Percentiles rank a stretch among this genome's conserved stretches.
Evolutionary conservation across 1,284 basidiomycete species (phyloP).

Genomic region (Peniophora sp.): DNA sequence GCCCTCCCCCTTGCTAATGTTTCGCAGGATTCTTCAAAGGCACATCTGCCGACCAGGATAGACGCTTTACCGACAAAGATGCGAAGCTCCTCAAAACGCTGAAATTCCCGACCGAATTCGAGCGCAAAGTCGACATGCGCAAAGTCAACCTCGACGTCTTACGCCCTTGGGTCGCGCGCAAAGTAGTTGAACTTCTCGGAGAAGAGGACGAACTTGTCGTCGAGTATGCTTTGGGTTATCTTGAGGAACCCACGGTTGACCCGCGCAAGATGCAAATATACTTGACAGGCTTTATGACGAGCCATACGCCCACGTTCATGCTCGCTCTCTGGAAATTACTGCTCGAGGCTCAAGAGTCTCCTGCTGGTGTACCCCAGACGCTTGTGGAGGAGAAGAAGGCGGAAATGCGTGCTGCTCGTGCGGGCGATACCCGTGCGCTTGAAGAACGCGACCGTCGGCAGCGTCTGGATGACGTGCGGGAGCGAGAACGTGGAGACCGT

Average conservation of each 20-base stretch:
- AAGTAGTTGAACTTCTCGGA: slow-evolving; percentile 83
- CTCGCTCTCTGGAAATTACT: slow-evolving; percentile 82
- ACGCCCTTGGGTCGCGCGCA: slow-evolving; percentile 90
- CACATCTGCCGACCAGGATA: slow-evolving; percentile 78
- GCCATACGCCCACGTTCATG: slow-evolving; percentile 83
- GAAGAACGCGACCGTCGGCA: slow-evolving; percentile 64
- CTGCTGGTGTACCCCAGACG: slow-evolving; percentile 86
- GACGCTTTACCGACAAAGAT: slow-evolving; percentile 95
- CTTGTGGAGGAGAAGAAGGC: slow-evolving; percentile 96
- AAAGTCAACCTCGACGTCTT: slow-evolving; percentile 90
- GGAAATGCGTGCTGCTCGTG: slow-evolving; percentile 76
- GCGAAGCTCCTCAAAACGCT: slow-evolving; percentile 79
- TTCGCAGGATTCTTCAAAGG: slow-evolving; percentile 77
- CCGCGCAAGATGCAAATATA: slow-evolving; percentile 94
- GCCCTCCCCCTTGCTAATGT: slow-evolving; percentile 8
- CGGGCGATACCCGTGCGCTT: slow-evolving; percentile 61
- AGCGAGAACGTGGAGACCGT: slow-evolving; percentile 42
- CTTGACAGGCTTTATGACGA: slow-evolving; percentile 84
- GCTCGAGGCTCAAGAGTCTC: slow-evolving; percentile 83
- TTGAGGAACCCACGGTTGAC: slow-evolving; percentile 90
- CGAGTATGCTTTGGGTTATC: slow-evolving; percentile 89
- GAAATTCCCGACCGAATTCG: slow-evolving; percentile 87
- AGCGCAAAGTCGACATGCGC: slow-evolving; percentile 91
- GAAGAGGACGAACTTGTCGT: slow-evolving; percentile 97
- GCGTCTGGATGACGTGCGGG: slow-evolving; percentile 61